Base-by-base conservation (phyloP, 1,284 basidiomycete species). In the Ustilago crameri region DNA sequence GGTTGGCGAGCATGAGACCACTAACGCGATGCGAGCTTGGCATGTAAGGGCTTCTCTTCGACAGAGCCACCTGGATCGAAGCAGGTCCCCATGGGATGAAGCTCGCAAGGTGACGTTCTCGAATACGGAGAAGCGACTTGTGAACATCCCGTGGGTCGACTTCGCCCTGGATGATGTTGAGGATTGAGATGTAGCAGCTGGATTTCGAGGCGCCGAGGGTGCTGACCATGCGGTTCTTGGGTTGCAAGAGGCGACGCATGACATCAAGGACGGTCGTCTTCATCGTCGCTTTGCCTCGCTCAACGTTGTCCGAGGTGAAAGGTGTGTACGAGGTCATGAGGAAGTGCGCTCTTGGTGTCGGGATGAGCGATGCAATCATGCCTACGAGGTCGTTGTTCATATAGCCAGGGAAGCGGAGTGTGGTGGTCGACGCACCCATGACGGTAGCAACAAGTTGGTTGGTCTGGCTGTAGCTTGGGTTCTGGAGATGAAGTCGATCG, bases 21-120 rank as follows among this genome's bases (percentile, higher is more conserved):
- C 92, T 97, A 59, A 97, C 95, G 23, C 93, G 95, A 65, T 84
- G 93, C 78, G 90, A 92, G 46, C 91, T 90, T 17, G 90, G 88
- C 57, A 96, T 87, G 82, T 94, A 96, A 9, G 93, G 95, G 50
- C 91, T 95, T 81, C 89, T 90, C 71, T 93, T 91, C 1, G 95
- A 96, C 65, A 98, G 86, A 5, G 96, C 95, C 2, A 98, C 95
- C 85, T 99, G 96, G 77, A 98, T 97, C 43, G 93, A 95, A 1
- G 95, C 95, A 1, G 96, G 96, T 4, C 96, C 96, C 96, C 96
- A 99, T 2, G 96, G 95, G 67, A 98, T 98, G 84, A 99, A 98
- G 83, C 91, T 96, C 8, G 96, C 95, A 15, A 98, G 87, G 80
- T 98, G 93, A 30, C 95, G 89, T 85, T 98, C 96, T 32, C 96